A percentile compares a stretch with the other conserved stretches of the same genome.
phyloP scores from a whole-genome alignment of 768 basidiomycete species.

The Lentinula aciculospora region DNA sequence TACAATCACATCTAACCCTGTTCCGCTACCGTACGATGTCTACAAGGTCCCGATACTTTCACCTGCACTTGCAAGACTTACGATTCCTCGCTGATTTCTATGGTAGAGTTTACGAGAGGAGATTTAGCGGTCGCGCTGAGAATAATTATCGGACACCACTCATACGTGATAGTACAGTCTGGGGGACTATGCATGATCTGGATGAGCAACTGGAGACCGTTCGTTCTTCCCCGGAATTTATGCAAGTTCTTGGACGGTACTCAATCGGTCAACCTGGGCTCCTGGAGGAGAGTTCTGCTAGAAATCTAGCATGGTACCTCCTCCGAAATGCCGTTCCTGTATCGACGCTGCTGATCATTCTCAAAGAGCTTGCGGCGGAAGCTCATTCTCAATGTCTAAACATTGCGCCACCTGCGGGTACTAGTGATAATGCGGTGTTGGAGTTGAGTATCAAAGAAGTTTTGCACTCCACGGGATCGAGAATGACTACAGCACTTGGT shows the following conservation, averaged over 20 bases:
- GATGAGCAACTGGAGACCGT: conserved; percentile 51
- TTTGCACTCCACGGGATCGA: conserved; percentile 78
- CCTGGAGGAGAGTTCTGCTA: conserved; percentile 10
- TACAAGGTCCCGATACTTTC: conserved; percentile 53
- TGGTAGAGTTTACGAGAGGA: conserved; percentile 63
- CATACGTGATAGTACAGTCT: conserved; percentile 67
- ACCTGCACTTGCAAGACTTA: conserved; percentile 66
- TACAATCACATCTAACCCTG: conserved; percentile 70
- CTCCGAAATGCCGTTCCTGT: conserved; percentile 65
- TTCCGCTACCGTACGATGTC: conserved; percentile 64
- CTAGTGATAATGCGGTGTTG: conserved; percentile 26
- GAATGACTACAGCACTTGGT: conserved; percentile 64
- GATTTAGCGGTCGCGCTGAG: conserved; percentile 68
- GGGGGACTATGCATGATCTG: conserved; percentile 57
- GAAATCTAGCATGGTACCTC: conserved; percentile 65
- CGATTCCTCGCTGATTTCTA: conserved; percentile 76
- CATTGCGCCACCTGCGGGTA: conserved; percentile 47
- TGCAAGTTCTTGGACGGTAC: conserved; percentile 43
- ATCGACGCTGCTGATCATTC: conserved; percentile 56
- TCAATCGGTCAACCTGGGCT: conserved; percentile 43
- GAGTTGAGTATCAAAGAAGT: conserved; percentile 74
- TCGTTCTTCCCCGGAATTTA: conserved; percentile 34
- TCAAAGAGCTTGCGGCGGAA: conserved; percentile 56
- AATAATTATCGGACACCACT: conserved; percentile 62
- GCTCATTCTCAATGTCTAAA: conserved; percentile 54